phyloP scores from a whole-genome alignment of 2,329 filamentous ascomycete genomes.

The Aspergillus transmontanensis region DNA sequence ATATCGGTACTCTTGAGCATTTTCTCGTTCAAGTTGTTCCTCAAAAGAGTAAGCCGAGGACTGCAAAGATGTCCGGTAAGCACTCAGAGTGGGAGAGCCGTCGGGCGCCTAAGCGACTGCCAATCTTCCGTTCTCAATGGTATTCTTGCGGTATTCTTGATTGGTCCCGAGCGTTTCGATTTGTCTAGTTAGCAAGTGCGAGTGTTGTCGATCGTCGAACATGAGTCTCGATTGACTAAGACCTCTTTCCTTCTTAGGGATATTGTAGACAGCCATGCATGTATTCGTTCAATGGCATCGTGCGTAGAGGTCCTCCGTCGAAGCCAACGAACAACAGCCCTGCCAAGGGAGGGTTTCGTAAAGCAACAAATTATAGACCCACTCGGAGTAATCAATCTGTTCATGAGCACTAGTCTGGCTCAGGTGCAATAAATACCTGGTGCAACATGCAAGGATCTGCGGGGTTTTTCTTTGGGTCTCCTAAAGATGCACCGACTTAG shows the following conservation, averaged over 20 bases:
- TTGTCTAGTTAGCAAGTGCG: too few species aligned
- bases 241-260: neutral
- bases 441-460: neutral
- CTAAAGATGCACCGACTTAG: neutral
- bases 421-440: slow-evolving; percentile 20
- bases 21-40: neutral
- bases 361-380: slow-evolving; percentile 4
- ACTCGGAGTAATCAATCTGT: slow-evolving; percentile 6
- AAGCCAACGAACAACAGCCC: neutral
- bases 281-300: neutral
- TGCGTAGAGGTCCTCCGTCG: neutral
- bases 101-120: neutral
- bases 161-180: neutral
- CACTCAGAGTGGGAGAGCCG: neutral
- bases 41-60: neutral
- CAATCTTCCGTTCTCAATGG: neutral
- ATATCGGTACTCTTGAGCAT: neutral
- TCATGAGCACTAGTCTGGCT: slow-evolving; percentile 16
- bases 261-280: neutral
- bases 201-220: neutral
- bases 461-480: neutral
- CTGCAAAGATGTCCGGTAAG: too few species aligned
- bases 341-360: neutral
- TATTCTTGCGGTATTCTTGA: neutral
- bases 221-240: neutral